Evolutionary conservation across 2,329 filamentous ascomycete species (phyloP), one percentile per base, ranked within the genome.

Genomic region (Fonsecaea pedrosoi): DNA sequence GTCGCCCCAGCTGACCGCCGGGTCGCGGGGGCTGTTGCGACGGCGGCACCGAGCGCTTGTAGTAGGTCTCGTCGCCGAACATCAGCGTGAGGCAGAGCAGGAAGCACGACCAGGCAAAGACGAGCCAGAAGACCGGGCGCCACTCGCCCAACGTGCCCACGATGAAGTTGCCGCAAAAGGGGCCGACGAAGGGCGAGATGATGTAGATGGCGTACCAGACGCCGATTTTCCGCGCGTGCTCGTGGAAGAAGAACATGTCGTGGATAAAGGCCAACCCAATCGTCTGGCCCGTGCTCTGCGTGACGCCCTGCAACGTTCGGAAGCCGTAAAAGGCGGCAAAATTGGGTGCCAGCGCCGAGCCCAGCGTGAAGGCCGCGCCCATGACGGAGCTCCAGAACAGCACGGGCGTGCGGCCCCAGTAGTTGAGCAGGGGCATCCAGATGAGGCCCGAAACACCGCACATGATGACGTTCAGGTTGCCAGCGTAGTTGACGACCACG

Each of bases 241-340:
- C 77, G 57, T 78, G 77, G 69, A 78, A 75, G 71, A 77, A 79
- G 71, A 78, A 79, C 70, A 79, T 76, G 64, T 79, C 78, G 66
- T 78, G 75, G 62, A 82, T 78, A 69, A 77, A 80, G 75, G 79
- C 79, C 25, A 82, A 74, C 1, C 77, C 79, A 37, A 76, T 76
- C 1, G 74, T 77, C 68, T 82, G 78, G 0, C 76, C 74, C 1
- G 78, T 77, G 5, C 75, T 80, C 7, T 74, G 77, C 70, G 81
- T 80, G 71, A 82, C 77, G 8, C 79, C 80, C 54, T 81, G 80
- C 2, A 82, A 69, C 34, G 80, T 78, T 0, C 81, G 75, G 0
- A 77, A 75, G 13, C 78, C 78, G 72, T 79, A 76, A 70, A 78
- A 81, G 0, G 73, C 73, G 15, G 77, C 70, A 62, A 79, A 81